Percentiles rank a stretch among this genome's conserved stretches.
Conservation (phyloP, 768 basidiomycete genomes). For the Grammothele lineata region DNA sequence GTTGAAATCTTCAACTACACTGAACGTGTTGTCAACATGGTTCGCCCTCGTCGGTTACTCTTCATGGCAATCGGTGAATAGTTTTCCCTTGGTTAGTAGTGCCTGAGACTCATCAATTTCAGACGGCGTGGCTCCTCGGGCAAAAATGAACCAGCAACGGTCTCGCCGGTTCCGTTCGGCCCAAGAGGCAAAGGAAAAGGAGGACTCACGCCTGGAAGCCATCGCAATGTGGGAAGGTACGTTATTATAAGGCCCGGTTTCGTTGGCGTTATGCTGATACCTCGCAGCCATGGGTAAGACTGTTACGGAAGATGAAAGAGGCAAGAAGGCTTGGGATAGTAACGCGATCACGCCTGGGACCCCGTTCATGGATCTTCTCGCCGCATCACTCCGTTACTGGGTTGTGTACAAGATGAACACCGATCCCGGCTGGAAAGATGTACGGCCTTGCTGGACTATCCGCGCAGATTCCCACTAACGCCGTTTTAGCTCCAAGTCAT, state of each 20-base stretch:
- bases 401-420: slow-evolving; percentile 91
- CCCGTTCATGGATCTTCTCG: slow-evolving; percentile 95
- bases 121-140: slow-evolving; percentile 97
- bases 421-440: slow-evolving; percentile 94
- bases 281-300: slow-evolving; percentile 86
- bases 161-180: slow-evolving; percentile 93
- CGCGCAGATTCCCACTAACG: neutral
- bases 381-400: slow-evolving; percentile 90
- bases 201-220: slow-evolving; percentile 79
- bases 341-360: slow-evolving; percentile 99
- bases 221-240: slow-evolving; percentile 82
- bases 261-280: no score
- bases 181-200: slow-evolving; percentile 94
- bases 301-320: slow-evolving; percentile 74
- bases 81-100: neutral
- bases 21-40: slow-evolving; percentile 95
- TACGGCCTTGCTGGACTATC: slow-evolving; percentile 24
- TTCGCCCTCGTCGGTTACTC: slow-evolving; percentile 88
- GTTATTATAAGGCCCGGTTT: neutral
- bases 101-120: neutral
- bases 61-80: slow-evolving; percentile 96
- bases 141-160: slow-evolving; percentile 99
- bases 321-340: slow-evolving; percentile 90
- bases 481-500: slow-evolving; percentile 78
- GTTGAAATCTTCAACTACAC: slow-evolving; percentile 95